Evolutionary conservation across 176 grass and related monocot genomes (phyloP), one percentile per base, ranked within the genome.

Genomic region (Saccharum officinarum): DNA sequence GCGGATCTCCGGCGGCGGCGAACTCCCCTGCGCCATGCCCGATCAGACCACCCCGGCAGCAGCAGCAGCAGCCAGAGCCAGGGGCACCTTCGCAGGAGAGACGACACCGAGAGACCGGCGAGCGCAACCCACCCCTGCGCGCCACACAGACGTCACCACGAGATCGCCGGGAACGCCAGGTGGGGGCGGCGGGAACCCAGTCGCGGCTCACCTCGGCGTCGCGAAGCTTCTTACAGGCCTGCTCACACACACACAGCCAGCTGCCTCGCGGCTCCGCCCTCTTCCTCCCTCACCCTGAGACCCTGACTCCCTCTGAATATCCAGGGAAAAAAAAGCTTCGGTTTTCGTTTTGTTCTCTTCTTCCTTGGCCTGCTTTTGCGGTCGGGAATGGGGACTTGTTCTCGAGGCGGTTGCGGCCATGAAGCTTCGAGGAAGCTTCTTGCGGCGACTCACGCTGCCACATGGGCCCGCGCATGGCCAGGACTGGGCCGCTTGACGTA

Each of bases 1-100:
- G 80, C 85, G 70, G 85, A 91, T 91, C 89, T 91, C 89, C 73
- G 77, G 76, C 44, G 75, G 87, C 81, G 87, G 64, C 45, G 84
- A 72, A 63, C 76, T 86, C 75, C 63, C 83, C 25, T 28, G 17
- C 72, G 85, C 78, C 91, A 89, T 84, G n/a, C n/a, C 55, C 63
- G 18, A 46, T 75, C 45, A 78, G 16, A 15, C 38, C 61, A n/a
- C 73, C 7, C 20, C 20, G 16, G 46, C 67, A 13, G 36, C 80
- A 8, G 9, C 34, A 16, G 63, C 46, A 4, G 9, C 34, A 16
- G 63, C 46, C 34, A 34, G 34, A 4, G 44, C 61, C 45, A 13
- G 68, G 61, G 33, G 30, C 10, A 6, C 77, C 38, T 11, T 40
- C 75, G 70, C 85, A 92, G 87, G 87, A 86, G 80, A 89, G 87